Evolutionary conservation across 345 rosid species (phyloP), one percentile per base, ranked within the genome.

Genomic region (Chamaenerion angustifolium): DNA sequence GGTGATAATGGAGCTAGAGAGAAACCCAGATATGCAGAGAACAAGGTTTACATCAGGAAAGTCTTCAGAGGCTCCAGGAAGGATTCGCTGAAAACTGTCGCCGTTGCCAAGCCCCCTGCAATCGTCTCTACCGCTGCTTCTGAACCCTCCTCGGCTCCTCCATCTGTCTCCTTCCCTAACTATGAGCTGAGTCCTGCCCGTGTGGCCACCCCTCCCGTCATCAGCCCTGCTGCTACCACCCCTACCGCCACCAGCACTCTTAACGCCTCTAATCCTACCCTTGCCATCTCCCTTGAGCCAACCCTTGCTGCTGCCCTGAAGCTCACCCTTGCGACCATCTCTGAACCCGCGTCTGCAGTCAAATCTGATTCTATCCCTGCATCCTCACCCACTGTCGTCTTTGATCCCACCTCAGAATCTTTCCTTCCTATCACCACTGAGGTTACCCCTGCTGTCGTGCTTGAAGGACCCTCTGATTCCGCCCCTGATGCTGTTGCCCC

Each of bases 21-120:
- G 74, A 87, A 74, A 70, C 83, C 66, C 67, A 80, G 79, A 56
- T 78, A 64, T 42, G 49, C 56, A 2, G 82, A 66, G 71, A 67
- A 54, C 72, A 90, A 64, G 63, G 98, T 90, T 11, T 90, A 90
- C 60, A 78, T 73, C 12, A 76, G 98, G 68, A 90, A 87, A 65
- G 72, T 77, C 19, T 83, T 71, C 43, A 83, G 64, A 62, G 83
- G 75, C 10, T 60, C 61, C 35, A 72, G 59, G 49, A 83, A 64
- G 27, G 61, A 52, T 59, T 50, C 42, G 54, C 42, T 13, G 25
- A 44, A 15, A 43, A 48, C 12, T 25, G 42, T 21, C 43, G 15
- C 27, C 49, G 17, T 41, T 44, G 41, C 60, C 31, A 9, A 46
- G 66, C 11, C 62, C 56, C 16, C 57, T 46, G 42, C 61, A 62